phyloP scores from a whole-genome alignment of 2,329 filamentous ascomycete species.

The Aspergillus pseudoglaucus region DNA sequence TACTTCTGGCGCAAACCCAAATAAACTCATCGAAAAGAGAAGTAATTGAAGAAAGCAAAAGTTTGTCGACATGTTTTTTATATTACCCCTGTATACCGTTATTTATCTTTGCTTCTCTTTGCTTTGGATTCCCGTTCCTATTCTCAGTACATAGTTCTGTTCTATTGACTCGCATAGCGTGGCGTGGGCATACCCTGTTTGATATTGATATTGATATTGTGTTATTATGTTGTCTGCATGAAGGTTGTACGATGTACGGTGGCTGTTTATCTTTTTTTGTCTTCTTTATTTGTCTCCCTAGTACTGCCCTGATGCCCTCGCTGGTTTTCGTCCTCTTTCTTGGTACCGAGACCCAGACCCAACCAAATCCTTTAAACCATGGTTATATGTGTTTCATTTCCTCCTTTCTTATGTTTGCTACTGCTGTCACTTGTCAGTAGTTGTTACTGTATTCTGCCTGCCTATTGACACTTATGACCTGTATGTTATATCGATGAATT shows the following conservation, averaged over 20 bases:
- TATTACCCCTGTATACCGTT: slow-evolving; percentile 2
- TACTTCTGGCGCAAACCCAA: slow-evolving; percentile 65
- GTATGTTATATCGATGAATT: too few relatives aligned
- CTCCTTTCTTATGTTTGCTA: background rate
- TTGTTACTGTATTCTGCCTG: background rate
- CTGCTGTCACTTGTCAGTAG: slow-evolving; percentile 1
- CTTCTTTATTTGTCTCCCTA: slow-evolving; percentile 5
- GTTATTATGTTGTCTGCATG: slow-evolving; percentile 14
- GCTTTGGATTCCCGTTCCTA: slow-evolving; percentile 6
- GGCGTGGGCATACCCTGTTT: slow-evolving; percentile 36
- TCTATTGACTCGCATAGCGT: slow-evolving; percentile 34
- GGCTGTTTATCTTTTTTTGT: slow-evolving; percentile 3
- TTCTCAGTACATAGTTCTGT: slow-evolving; percentile 32
- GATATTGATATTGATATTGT: slow-evolving; percentile 7
- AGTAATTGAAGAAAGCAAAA: background rate
- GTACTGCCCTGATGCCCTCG: background rate
- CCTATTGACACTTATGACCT: background rate
- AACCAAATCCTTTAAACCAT: background rate
- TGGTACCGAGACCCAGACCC: background rate
- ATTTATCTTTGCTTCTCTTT: slow-evolving; percentile 3
- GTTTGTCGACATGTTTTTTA: background rate
- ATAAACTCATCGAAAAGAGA: slow-evolving; percentile 18
- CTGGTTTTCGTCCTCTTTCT: slow-evolving; percentile 2
- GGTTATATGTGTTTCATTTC: background rate
- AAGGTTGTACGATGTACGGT: slow-evolving; percentile 15